Evolutionary conservation across 805 yeast genomes (phyloP).

Genomic region (Hemisphaericaspora nanyangensis): DNA sequence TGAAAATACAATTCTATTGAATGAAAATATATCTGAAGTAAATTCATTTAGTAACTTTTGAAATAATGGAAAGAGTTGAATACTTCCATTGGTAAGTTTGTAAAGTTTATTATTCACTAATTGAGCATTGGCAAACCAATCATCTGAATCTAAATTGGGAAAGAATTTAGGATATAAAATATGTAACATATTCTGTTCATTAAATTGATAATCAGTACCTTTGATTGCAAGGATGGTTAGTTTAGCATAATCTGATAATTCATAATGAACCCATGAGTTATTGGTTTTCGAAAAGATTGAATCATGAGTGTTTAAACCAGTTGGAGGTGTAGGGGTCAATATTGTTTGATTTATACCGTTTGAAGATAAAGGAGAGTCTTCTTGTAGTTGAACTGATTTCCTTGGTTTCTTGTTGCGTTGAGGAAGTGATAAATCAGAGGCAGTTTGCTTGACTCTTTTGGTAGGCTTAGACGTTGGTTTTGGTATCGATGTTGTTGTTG

Average conservation of each 20-base stretch:
- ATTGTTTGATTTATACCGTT: background rate
- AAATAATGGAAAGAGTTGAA: conserved; percentile 17
- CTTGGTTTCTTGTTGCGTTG: background rate
- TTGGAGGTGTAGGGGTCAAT: background rate
- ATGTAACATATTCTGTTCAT: conserved; percentile 41
- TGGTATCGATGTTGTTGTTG: background rate
- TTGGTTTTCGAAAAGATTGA: conserved; percentile 22
- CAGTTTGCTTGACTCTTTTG: too few species aligned
- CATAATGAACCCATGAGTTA: conserved; percentile 32
- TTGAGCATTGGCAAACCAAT: conserved; percentile 29
- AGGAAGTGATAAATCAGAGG: background rate
- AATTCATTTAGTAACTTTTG: conserved; percentile 16
- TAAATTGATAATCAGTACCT: conserved; percentile 32
- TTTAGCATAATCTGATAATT: conserved; percentile 32
- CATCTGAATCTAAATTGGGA: conserved; percentile 40
- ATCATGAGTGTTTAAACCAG: conserved; percentile 1
- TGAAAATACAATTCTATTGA: conserved; percentile 20
- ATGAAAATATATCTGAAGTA: conserved; percentile 18
- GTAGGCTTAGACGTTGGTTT: too few species aligned
- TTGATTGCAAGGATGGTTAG: conserved; percentile 40
- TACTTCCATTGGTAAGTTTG: conserved; percentile 1
- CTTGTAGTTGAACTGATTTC: background rate
- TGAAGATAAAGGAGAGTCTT: background rate
- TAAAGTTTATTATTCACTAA: conserved; percentile 9
- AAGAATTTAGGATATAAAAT: conserved; percentile 42